Evolutionary conservation across 1,284 basidiomycete species (phyloP), one percentile per base, ranked within the genome.

Genomic region (Salmacisia buchloeana): DNA sequence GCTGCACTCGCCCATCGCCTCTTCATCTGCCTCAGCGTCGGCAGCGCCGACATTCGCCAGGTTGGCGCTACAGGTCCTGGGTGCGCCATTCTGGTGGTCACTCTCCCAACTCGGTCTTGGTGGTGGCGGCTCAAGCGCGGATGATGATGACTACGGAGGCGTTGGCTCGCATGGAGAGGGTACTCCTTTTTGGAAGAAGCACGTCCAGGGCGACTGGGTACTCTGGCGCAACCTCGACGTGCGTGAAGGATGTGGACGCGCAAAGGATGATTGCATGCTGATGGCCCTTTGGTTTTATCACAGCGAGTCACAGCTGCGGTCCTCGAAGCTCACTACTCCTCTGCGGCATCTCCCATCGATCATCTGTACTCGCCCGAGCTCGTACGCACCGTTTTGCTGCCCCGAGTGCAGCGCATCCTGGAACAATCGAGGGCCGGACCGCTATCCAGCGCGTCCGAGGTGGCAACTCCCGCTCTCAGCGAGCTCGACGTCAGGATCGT

Each of bases 51-150:
- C 49, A 18, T 31, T 54, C 13, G 49, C 29, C 2, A 29, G 49
- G 15, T 6, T 54, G 18, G 49, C 49, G 34, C 29, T 31, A 5
- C 49, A 31, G 18, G 34, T 54, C 27, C 31, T 54, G 6, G 21
- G 29, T 18, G 49, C 49, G 10, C 49, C 49, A 18, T n/a, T 54
- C 9, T 54, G 49, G 49, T 93, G 90, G 90, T 87, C 87, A 2
- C 83, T 93, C 36, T 85, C 88, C 59, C 89, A 90, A 69, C 81
- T 90, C 36, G 89, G 87, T 34, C 82, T 92, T 1, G 86, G 89
- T 12, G 84, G 84, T 3, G n/a, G n/a, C n/a, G n/a, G n/a, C n/a
- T 83, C 85, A 36, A 86, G 87, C 39, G 86, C 86, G 33, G 80
- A 78, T 4, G 79, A 72, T 10, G 79, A 54, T 27, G 63, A 60